Evolutionary conservation across 148 eudicot species (phyloP).

Genomic region (Cornus florida): DNA sequence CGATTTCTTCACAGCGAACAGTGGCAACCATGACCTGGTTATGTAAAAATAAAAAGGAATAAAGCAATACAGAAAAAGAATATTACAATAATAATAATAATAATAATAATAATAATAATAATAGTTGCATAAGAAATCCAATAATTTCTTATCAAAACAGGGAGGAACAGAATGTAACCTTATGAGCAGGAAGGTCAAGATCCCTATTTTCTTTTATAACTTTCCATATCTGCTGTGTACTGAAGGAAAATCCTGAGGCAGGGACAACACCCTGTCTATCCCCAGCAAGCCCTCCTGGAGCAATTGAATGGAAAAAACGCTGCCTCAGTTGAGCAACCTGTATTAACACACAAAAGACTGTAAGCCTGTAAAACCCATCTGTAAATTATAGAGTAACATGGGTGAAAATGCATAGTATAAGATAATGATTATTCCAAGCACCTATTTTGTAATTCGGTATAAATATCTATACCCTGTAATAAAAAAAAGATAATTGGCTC

Average conservation of each 20-base stretch:
- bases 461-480: background rate
- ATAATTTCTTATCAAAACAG: background rate
- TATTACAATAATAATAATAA: no score
- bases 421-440: background rate
- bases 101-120: no score
- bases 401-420: background rate
- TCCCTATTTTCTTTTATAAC: conserved; percentile 30
- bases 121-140: background rate
- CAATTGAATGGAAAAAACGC: no score
- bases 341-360: background rate
- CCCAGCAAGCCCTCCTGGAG: no score
- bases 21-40: conserved; percentile 41
- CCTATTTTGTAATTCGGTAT: background rate
- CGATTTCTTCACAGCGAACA: conserved; percentile 43
- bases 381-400: background rate
- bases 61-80: background rate
- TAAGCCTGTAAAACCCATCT: background rate
- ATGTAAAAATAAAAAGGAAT: conserved; percentile 1
- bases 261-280: no score
- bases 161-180: conserved; percentile 12
- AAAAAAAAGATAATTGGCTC: background rate
- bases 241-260: conserved; percentile 33
- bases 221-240: conserved; percentile 34
- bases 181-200: conserved; percentile 38
- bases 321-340: conserved; percentile 28